Base-by-base conservation (phyloP, 2,329 filamentous ascomycete species). In the Colletotrichum somersetense region DNA sequence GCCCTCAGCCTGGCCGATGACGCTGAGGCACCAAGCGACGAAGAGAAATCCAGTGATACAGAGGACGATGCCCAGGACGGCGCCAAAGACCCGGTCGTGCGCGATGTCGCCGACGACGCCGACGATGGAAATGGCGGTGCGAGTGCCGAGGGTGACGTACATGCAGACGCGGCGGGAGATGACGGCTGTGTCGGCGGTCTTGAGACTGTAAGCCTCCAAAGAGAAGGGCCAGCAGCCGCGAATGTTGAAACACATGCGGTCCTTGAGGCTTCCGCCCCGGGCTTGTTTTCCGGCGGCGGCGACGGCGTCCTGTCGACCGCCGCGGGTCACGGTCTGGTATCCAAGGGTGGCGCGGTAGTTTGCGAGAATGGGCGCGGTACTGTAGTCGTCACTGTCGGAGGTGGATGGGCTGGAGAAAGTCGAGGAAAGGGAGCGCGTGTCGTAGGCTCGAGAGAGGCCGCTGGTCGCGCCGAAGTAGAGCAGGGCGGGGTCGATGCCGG, bases 101-200 rank as follows among this genome's bases (percentile, higher is more conserved):
- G 44, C 44, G 55, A 58, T 12, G 56, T 62, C 55, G 56, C 50
- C 18, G 33, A 58, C 26, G 58, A 73, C 33, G 67, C 50, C 59
- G 8, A 71, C 14, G 35, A 71, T 38, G 55, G 61, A 66, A 10
- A 71, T 35, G 30, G 62, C 71, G 18, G 67, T 71, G 42, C 71
- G 61, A 20, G 53, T 53, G 42, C 46, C 67, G 42, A 73, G 67
- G 50, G 62, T 53, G 50, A 67, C n/a, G 38, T 57, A 57, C 71
- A 73, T 73, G 67, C 67, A 73, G 26, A 71, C 40, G n/a, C 67
- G 67, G 3, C 71, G 71, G 33, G 62, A 26, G 44, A 71, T 56
- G 26, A 52, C 67, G 40, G 56, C 33, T 48, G 33, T 67, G 62
- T 71, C 71, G 23, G 71, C 33, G 12, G 67, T 58, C 35, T 67